Conservation (phyloP, 192 early-diverging fungal genomes). For the Podila epicladia region DNA sequence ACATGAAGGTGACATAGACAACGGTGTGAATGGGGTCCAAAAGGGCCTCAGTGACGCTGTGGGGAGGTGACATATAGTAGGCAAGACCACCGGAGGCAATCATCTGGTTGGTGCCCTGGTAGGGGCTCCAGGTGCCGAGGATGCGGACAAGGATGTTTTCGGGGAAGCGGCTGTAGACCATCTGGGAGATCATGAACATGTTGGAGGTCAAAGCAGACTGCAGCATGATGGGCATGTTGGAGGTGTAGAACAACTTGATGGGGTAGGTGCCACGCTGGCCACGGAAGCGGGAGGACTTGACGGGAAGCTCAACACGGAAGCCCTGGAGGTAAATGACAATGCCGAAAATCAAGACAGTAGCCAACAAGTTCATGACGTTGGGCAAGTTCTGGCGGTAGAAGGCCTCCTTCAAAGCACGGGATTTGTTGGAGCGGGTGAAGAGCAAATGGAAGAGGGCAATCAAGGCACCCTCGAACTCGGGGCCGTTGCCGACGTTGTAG, state of each 20-base stretch:
- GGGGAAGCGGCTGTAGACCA: slow-evolving; percentile 97
- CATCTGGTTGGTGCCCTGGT: slow-evolving; percentile 95
- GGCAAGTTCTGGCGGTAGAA: slow-evolving; percentile 91
- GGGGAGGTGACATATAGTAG: slow-evolving; percentile 99
- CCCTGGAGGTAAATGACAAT: slow-evolving; percentile 98
- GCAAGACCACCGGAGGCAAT: slow-evolving; percentile 93
- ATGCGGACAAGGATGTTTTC: slow-evolving; percentile 93
- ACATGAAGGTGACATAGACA: slow-evolving; percentile 94
- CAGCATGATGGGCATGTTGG: slow-evolving; percentile 99
- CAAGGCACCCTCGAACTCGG: slow-evolving; percentile 99
- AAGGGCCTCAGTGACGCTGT: slow-evolving; percentile 83
- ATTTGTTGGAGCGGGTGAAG: slow-evolving; percentile 96
- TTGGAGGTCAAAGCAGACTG: slow-evolving; percentile 98
- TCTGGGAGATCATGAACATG: slow-evolving; percentile 98
- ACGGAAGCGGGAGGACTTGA: slow-evolving; percentile 95
- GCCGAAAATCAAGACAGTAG: slow-evolving; percentile 88
- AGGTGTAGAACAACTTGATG: slow-evolving; percentile 99
- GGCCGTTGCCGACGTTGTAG: slow-evolving; percentile 96
- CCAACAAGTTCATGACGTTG: slow-evolving; percentile 91
- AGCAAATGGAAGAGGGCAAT: slow-evolving; percentile 96
- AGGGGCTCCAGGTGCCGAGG: slow-evolving; percentile 95
- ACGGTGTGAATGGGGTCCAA: slow-evolving; percentile 98
- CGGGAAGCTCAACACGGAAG: slow-evolving; percentile 99
- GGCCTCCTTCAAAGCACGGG: slow-evolving; percentile 96
- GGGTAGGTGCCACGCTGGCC: slow-evolving; percentile 99